These are phyloP conservation scores for Xylariaceae sp. DNA, from an alignment of 2,329 filamentous ascomycete species.

Conservation along the genomic window DNA sequence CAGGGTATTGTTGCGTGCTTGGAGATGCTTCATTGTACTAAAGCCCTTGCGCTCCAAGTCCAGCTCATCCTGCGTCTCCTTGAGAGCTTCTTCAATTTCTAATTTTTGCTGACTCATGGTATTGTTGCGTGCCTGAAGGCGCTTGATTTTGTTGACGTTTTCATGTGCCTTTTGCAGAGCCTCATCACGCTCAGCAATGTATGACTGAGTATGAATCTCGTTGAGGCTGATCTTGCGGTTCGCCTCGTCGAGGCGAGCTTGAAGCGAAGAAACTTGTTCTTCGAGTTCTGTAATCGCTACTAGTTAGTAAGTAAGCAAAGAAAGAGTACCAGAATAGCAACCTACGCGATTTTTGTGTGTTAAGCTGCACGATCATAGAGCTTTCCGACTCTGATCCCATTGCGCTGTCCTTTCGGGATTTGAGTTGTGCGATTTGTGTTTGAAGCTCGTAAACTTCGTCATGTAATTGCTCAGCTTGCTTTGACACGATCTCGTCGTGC, in stretches of 20 bases:
- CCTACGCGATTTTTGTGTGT: conserved; percentile 63
- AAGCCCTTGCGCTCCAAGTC: conserved; percentile 51
- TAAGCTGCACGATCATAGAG: conserved; percentile 51
- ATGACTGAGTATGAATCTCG: conserved; percentile 67
- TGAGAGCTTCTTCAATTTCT: conserved; percentile 48
- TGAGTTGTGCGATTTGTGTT: conserved; percentile 52
- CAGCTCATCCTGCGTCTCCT: conserved; percentile 36
- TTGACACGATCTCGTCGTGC: conserved; percentile 61
- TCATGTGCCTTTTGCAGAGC: conserved; percentile 67
- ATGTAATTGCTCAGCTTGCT: conserved; percentile 60
- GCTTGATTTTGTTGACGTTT: conserved; percentile 55
- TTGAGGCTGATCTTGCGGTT: conserved; percentile 67
- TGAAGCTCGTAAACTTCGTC: conserved; percentile 58
- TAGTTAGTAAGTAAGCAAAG: conserved; percentile 20
- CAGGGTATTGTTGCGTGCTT: conserved; percentile 48
- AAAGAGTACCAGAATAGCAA: conserved; percentile 23
- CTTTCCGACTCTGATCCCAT: conserved; percentile 51
- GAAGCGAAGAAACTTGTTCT: conserved; percentile 63
- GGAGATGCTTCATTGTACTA: conserved; percentile 55
- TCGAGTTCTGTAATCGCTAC: conserved; percentile 55
- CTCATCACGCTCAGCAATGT: conserved; percentile 69
- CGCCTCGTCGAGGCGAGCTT: conserved; percentile 65
- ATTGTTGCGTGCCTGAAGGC: conserved; percentile 47
- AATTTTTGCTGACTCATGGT: conserved; percentile 51
- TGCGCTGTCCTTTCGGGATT: conserved; percentile 51